Conservation (phyloP, 305 asterid species). For the Fraxinus floribunda region DNA sequence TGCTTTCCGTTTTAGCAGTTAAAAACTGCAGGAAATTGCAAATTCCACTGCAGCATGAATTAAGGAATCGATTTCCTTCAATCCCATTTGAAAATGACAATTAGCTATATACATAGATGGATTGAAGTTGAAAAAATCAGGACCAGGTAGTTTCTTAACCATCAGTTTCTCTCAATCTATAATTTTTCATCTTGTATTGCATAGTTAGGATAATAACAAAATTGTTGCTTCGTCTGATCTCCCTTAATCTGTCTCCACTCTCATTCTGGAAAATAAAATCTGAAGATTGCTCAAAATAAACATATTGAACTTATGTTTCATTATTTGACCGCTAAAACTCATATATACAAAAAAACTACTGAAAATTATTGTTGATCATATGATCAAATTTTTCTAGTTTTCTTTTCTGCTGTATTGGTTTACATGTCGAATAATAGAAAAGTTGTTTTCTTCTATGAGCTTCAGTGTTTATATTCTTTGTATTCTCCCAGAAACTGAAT, state of each 20-base stretch:
- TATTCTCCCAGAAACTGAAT: too few species aligned
- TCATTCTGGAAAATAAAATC: not conserved
- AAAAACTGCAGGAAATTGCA: not conserved
- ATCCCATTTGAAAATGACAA: not conserved
- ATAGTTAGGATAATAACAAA: not conserved
- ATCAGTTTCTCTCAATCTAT: not conserved
- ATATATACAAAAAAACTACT: not conserved
- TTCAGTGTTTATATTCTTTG: too few species aligned
- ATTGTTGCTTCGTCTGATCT: not conserved
- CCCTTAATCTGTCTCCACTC: not conserved
- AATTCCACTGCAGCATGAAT: not conserved
- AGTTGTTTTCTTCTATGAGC: not conserved
- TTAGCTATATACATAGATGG: not conserved
- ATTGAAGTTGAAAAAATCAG: not conserved
- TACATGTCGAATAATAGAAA: not conserved
- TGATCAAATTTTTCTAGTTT: too few species aligned
- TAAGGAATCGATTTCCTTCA: not conserved
- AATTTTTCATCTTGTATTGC: not conserved
- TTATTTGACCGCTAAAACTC: not conserved
- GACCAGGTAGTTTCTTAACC: not conserved
- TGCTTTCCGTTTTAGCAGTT: not conserved
- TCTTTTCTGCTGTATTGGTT: not conserved
- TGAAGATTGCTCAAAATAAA: not conserved
- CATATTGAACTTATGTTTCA: not conserved
- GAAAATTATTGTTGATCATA: not conserved